phyloP scores from a whole-genome alignment of 2,329 filamentous ascomycete species.

The Setomelanomma holmii region DNA sequence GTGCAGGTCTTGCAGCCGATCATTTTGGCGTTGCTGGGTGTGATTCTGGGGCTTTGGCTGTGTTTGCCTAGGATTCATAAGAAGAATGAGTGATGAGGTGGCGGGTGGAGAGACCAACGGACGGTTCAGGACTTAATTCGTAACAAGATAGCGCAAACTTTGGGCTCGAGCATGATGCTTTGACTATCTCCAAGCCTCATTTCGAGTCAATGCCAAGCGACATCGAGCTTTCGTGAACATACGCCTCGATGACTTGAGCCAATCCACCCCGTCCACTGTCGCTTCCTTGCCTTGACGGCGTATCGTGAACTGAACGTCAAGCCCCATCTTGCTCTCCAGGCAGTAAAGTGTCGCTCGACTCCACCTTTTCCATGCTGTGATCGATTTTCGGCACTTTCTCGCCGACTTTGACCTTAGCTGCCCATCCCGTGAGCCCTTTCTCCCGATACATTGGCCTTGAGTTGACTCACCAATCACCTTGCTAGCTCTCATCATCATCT shows the following conservation, averaged over 20 bases:
- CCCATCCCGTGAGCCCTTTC: not conserved
- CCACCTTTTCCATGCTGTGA: not conserved
- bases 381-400: not conserved
- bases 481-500: not conserved
- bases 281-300: too few species aligned
- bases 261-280: too few species aligned
- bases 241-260: too few species aligned
- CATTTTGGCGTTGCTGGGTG: conserved; percentile 61
- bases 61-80: conserved; percentile 55
- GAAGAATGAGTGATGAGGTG: conserved; percentile 46
- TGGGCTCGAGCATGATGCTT: too few species aligned
- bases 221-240: too few species aligned
- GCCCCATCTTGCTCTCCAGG: not conserved
- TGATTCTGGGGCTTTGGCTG: conserved; percentile 61
- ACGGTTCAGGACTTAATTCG: too few species aligned
- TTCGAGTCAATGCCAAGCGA: too few species aligned
- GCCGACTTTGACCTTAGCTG: not conserved
- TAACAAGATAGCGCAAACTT: too few species aligned
- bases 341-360: not conserved
- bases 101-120: not conserved
- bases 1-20: conserved; percentile 68
- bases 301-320: too few species aligned
- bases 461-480: not conserved
- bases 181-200: too few species aligned
- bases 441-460: not conserved